Percentiles rank a stretch among this genome's conserved stretches.
Evolutionary conservation across 2,329 filamentous ascomycete genomes (phyloP).

Genomic region (Calonectria hawksworthii): DNA sequence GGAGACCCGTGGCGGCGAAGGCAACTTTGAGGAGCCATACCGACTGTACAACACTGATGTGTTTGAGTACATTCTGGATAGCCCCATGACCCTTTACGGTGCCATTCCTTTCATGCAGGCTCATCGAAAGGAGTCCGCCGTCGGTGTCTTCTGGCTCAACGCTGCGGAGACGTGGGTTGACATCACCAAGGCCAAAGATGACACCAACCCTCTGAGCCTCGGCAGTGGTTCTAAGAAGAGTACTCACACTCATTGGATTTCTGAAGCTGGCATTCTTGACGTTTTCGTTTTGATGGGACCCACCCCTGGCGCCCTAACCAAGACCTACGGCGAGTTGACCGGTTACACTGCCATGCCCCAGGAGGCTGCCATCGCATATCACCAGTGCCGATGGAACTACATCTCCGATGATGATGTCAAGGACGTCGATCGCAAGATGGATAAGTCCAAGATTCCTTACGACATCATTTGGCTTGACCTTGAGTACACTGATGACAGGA

Average conservation of each 20-base stretch:
- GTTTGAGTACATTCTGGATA: conserved; percentile 97
- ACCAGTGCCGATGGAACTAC: conserved; percentile 99
- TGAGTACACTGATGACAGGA: conserved; percentile 96
- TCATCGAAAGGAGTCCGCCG: conserved; percentile 91
- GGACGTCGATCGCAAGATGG: conserved; percentile 96
- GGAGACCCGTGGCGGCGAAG: conserved; percentile 89
- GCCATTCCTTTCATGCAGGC: conserved; percentile 98
- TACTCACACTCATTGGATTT: conserved; percentile 97
- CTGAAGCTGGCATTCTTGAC: conserved; percentile 89
- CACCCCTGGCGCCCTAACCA: conserved; percentile 84
- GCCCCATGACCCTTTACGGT: conserved; percentile 99
- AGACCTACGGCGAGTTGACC: conserved; percentile 89
- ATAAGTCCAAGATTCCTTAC: conserved; percentile 95
- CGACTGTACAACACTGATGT: conserved; percentile 96
- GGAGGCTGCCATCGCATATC: conserved; percentile 92
- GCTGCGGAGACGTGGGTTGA: conserved; percentile 98
- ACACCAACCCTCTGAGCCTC: conserved; percentile 82
- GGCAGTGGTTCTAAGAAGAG: conserved; percentile 77
- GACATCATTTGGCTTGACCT: conserved; percentile 99
- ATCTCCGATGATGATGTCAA: conserved; percentile 97
- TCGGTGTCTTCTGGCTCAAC: conserved; percentile 98
- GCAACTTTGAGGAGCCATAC: conserved; percentile 90
- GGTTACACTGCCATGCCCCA: conserved; percentile 93
- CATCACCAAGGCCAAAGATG: conserved; percentile 83
- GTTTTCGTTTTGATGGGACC: conserved; percentile 96